These are phyloP conservation scores for Pyrenophora seminiperda DNA, from an alignment of 2,329 filamentous ascomycete species.

Conservation along the genomic window DNA sequence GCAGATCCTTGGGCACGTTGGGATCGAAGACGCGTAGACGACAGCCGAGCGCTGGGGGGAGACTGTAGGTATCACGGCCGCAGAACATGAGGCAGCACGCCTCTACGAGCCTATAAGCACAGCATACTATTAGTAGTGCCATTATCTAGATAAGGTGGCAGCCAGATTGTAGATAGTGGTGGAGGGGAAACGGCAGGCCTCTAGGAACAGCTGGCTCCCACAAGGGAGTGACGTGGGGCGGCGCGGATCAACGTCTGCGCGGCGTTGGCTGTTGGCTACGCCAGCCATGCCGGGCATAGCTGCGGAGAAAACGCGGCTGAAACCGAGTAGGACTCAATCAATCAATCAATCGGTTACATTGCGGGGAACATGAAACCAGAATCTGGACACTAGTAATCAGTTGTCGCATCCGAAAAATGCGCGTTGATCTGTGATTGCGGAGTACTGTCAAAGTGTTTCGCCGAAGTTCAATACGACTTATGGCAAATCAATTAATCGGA, in stretches of 20 bases:
- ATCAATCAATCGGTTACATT: too few species aligned
- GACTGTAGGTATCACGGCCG: slow-evolving; percentile 19
- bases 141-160: background rate
- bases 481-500: too few species aligned
- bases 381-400: too few species aligned
- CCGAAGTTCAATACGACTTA: too few species aligned
- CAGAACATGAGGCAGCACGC: slow-evolving; percentile 16
- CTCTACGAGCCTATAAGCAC: slow-evolving; percentile 20
- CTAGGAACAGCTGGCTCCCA: background rate
- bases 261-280: background rate
- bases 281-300: background rate
- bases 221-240: background rate
- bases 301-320: background rate
- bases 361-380: too few species aligned
- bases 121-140: slow-evolving; percentile 1
- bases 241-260: slow-evolving; percentile 1
- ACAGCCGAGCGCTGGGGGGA: slow-evolving; percentile 17
- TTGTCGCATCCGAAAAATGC: too few species aligned
- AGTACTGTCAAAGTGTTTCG: too few species aligned
- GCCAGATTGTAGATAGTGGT: slow-evolving; percentile 1
- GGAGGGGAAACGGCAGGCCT: background rate
- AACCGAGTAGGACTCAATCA: too few species aligned
- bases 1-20: slow-evolving; percentile 26
- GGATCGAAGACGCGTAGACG: slow-evolving; percentile 10
- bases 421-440: too few species aligned